These are phyloP conservation scores for Cystobasidium slooffiae DNA, from an alignment of 1,284 basidiomycete species.

Conservation along the genomic window DNA sequence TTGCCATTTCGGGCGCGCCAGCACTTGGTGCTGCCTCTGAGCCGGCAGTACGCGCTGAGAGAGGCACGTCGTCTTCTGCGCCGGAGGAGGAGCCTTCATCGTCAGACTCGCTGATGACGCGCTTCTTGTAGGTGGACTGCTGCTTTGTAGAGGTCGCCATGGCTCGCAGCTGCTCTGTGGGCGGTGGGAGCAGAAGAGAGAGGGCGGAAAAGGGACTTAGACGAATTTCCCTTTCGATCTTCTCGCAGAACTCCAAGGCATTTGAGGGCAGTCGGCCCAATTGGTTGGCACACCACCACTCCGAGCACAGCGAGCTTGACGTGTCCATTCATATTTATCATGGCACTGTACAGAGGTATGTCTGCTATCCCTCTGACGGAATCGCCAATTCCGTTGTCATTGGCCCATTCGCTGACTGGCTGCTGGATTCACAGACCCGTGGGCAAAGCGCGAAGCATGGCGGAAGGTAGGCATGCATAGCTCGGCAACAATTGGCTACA, in stretches of 20 bases:
- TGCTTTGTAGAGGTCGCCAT: constrained; percentile 21
- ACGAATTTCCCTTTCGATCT: constrained; percentile 26
- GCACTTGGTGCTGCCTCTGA: neutral
- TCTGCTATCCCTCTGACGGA: neutral
- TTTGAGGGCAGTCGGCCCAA: neutral
- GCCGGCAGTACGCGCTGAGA: constrained; percentile 42
- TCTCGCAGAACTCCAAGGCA: neutral
- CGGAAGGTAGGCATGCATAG: constrained; percentile 62
- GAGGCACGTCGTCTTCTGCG: constrained; percentile 47
- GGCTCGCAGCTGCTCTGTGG: constrained; percentile 18
- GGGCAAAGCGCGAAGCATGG: constrained; percentile 93
- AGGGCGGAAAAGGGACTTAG: constrained; percentile 33
- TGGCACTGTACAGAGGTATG: constrained; percentile 26
- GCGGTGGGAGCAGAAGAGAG: constrained; percentile 29
- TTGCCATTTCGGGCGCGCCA: constrained; percentile 15
- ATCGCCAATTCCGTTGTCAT: neutral
- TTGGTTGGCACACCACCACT: constrained; percentile 2
- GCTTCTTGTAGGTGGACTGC: constrained; percentile 44
- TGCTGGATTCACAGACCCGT: constrained; percentile 67
- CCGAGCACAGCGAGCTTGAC: neutral
- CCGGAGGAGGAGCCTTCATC: constrained; percentile 42
- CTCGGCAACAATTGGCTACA: neutral
- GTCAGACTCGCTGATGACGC: constrained; percentile 48
- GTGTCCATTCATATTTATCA: neutral
- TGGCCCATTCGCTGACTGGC: constrained; percentile 7